These are phyloP conservation scores for Penicillium chermesinum DNA, from an alignment of 495 filamentous ascomycete genomes.

Conservation along the genomic window DNA sequence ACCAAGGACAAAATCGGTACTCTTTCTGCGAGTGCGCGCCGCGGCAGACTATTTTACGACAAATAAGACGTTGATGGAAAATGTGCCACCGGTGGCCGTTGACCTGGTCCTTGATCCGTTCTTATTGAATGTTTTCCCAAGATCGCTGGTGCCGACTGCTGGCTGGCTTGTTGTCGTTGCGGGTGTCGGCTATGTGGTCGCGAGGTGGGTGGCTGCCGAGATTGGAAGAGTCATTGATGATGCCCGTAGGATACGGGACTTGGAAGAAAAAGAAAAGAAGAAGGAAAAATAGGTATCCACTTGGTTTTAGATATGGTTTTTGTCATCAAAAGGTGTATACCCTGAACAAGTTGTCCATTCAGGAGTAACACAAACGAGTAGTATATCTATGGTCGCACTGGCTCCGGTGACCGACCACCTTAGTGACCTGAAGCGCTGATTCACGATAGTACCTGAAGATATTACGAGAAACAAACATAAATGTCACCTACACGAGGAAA, in stretches of 20 bases:
- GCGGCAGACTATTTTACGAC: conserved; percentile 79
- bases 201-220: conserved; percentile 25
- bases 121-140: conserved; percentile 64
- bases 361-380: too few relatives aligned
- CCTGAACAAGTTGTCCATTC: too few relatives aligned
- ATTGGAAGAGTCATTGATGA: conserved; percentile 26
- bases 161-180: conserved; percentile 55
- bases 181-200: conserved; percentile 44
- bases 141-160: conserved; percentile 62
- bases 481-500: too few relatives aligned
- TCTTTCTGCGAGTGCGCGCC: conserved; percentile 74
- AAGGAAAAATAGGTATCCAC: conserved; percentile 15
- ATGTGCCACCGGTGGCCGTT: conserved; percentile 67
- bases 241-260: conserved; percentile 7
- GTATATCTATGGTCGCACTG: too few relatives aligned
- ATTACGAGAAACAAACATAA: too few relatives aligned
- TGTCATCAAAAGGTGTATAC: too few relatives aligned
- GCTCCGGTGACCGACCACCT: too few relatives aligned
- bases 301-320: too few relatives aligned
- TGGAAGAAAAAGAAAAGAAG: conserved; percentile 8
- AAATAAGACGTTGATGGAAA: conserved; percentile 67
- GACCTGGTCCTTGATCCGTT: conserved; percentile 91
- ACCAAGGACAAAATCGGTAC: conserved; percentile 46
- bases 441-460: too few relatives aligned
- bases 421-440: too few relatives aligned